Base-by-base conservation (phyloP, 768 basidiomycete species). In the Leccinum sublutescens region DNA sequence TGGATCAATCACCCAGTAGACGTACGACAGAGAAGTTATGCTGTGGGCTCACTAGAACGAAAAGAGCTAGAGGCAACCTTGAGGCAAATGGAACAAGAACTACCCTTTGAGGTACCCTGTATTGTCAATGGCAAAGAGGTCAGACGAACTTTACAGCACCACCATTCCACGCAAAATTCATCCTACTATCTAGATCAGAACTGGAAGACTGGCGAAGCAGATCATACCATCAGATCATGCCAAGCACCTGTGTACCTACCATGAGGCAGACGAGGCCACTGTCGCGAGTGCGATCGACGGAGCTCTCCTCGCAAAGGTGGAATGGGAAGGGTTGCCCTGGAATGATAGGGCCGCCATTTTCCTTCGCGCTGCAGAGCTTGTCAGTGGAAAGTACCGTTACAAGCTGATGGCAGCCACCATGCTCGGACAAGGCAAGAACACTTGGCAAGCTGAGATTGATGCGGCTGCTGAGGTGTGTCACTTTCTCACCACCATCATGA, bases 381-480 rank as follows among this genome's bases (percentile, higher is more conserved):
- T 94, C 58, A 88, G 91, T 69, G 93, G 92, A 56, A 99, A 98
- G 81, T 97, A 98, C 74, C 82, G 97, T 63, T 96, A 95, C 79
- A 88, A 89, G 77, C 80, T 99, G 50, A 81, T 98, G 77, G 97
- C 97, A 45, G 95, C 96, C 43, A 98, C 96, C 48, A 97, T 99
- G 76, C 81, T 99, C 50, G 97, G 97, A 15, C 97, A 99, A 77
- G 97, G 97, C 45, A 99, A 99, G 85, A 99, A 98, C 72, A 88
- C 83, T 15, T 99, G 97, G 97, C 97, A 99, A 78, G 97, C 97
- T 15, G 97, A 99, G 81, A 98, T 99, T 62, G 97, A 99, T 73
- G 93, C 97, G 56, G 97, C 95, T 17, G 96, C 97, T 4, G 97
- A 99, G 88, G 93, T 93, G 58, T 47, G 83, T 72, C 11, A 38